Base-by-base conservation (phyloP, 2,329 filamentous ascomycete species). In the Nannizziopsis arthrosporioides region DNA sequence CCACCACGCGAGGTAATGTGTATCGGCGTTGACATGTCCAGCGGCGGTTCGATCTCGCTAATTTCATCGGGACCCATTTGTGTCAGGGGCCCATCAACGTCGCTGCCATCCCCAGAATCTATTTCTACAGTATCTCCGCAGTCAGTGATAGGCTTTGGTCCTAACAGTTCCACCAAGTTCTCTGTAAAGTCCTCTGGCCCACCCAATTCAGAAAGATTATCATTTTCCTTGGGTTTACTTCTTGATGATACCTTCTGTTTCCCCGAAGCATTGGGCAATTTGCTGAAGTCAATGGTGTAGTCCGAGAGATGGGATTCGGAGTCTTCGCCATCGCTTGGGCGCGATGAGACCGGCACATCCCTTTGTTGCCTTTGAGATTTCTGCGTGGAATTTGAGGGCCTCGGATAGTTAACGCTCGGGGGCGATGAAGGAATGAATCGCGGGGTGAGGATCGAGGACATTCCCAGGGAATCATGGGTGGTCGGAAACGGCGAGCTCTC, bases 1-100 rank as follows among this genome's bases (percentile, higher is more conserved):
- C 18, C 22, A 17, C 27, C 38, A 44, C 61, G 62, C 44, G 50
- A 50, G 39, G 68, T 52, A 7, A 69, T 31, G 51, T 68, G 67
- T 14, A 65, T 67, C 4, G 67, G 67, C 0, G 67, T 69, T 1
- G 67, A 69, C 62, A 68, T 69, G 47, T 69, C 67, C 8, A 68
- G 56, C 2, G 67, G 66, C 8, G 66, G 65, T 2, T 63, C 66
- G 37, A 68, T 67, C 55, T 69, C 66, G 40, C 65, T 69, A 44
- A 66, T 62, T 42, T 68, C 67, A 8, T 56, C 61, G 5, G 64
- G 54, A 5, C 62, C 61, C 1, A 53, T 55, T n/a, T 30, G 42
- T 5, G 32, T 47, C 39, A 63, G 59, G 34, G 63, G 59, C 34
- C 63, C 61, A 4, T 60, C 57, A 3, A 47, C 55, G 3, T 59